These are phyloP conservation scores for Nakazawaea anatomiae DNA, from an alignment of 805 yeast species.

Conservation along the genomic window DNA sequence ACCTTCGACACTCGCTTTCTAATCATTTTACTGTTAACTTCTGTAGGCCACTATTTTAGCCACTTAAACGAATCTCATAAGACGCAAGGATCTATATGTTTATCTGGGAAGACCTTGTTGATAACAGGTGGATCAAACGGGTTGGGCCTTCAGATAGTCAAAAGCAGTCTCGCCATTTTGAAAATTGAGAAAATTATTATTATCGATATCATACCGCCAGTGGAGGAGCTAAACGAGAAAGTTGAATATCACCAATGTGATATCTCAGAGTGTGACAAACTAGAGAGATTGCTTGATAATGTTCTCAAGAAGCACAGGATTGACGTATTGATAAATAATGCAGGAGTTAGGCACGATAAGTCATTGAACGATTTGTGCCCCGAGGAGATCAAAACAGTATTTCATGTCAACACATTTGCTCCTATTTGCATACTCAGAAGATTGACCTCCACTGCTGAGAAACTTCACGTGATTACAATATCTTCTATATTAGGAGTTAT, in stretches of 20 bases:
- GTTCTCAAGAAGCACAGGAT: constrained; percentile 17
- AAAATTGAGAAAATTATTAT: constrained; percentile 20
- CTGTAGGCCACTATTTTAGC: constrained; percentile 19
- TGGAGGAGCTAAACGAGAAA: constrained; percentile 13
- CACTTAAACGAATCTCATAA: constrained; percentile 2
- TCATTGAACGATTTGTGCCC: constrained; percentile 18
- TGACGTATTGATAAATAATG: constrained; percentile 39
- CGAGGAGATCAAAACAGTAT: constrained; percentile 22
- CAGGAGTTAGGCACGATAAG: constrained; percentile 37
- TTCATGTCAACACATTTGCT: constrained; percentile 37
- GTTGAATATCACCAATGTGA: constrained; percentile 23
- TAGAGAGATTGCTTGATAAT: constrained; percentile 20
- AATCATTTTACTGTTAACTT: constrained; percentile 3
- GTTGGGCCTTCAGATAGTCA: constrained; percentile 34
- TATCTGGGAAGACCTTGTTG: constrained; percentile 19
- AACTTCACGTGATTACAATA: constrained; percentile 33
- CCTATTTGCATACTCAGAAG: constrained; percentile 35
- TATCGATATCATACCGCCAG: constrained; percentile 24
- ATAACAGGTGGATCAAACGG: constrained; percentile 51
- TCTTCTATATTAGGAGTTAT: constrained; percentile 43
- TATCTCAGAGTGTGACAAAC: constrained; percentile 10
- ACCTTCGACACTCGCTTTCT: constrained; percentile 4
- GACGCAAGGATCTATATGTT: neutral
- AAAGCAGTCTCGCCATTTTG: neutral
- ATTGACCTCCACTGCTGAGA: constrained; percentile 30